Base-by-base conservation (phyloP, 176 grass and related monocot genomes). In the Saccharum officinarum region DNA sequence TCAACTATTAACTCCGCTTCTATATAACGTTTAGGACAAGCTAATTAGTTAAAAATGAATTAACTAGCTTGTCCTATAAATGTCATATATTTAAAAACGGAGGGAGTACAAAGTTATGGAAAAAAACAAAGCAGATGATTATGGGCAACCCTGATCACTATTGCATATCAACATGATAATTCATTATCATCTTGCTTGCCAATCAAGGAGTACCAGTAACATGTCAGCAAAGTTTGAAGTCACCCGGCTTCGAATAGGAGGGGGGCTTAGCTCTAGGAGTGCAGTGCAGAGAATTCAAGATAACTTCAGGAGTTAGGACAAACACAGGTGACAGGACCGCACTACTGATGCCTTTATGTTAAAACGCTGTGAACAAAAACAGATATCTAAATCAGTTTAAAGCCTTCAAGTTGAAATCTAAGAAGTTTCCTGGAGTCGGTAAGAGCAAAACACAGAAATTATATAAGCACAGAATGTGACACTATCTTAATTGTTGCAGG, bases 241-340 rank as follows among this genome's bases (percentile, higher is more conserved):
- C 20, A 59, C 54, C 54, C 20, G 3, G 54, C 52, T 22, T 57
- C 2, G 18, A 57, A 23, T 60, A 11, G 57, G 57, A 25, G 57
- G 22, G 5, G 59, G 3, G 12, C 7, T 23, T 60, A 60, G 57
- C 57, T 60, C 20, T 60, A 73, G n/a, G 41, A 47, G n/a, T 73
- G 42, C 41, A 73, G 2, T 14, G 15, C 42, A 73, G 11, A 73
- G 7, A 73, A 47, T 16, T 23, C 12, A 73, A 46, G n/a, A 8
- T 73, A 73, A 47, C 11, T 46, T 73, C 71, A 73, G 71, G 42
- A 44, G 25, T 73, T 25, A 73, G 71, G 44, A 45, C 67, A 46
- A 9, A 30, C 23, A 49, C 25, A 73, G 40, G 18, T 69, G 66
- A 7, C 67, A 71, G 39, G 39, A 44, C 12, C 3, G 7, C 20